Conservation (phyloP, 208 protist species). For the Crithidia mellificae region DNA sequence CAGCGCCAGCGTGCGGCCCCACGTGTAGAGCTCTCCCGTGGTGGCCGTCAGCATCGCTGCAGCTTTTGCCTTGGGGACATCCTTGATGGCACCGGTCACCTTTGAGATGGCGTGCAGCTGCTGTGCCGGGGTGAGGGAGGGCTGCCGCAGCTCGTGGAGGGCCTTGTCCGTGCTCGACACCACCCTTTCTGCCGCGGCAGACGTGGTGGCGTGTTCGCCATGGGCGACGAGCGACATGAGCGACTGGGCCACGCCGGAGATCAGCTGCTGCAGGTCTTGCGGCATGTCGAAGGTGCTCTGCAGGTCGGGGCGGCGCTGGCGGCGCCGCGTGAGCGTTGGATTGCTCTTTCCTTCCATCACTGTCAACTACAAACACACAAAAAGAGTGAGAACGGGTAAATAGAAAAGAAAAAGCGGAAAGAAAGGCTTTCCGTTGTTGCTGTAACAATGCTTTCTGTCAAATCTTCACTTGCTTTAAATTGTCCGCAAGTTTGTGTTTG, state of each 20-base stretch:
- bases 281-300: slow-evolving; percentile 40
- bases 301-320: slow-evolving; percentile 50
- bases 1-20: slow-evolving; percentile 31
- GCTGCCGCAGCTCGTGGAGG: slow-evolving; percentile 43
- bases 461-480: no score
- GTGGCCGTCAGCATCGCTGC: slow-evolving; percentile 4
- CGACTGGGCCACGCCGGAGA: slow-evolving; percentile 17
- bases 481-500: no score
- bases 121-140: slow-evolving; percentile 61
- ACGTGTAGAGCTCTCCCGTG: slow-evolving; percentile 16
- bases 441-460: no score
- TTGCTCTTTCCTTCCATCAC: slow-evolving; percentile 15
- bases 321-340: slow-evolving; percentile 34
- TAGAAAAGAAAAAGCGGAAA: neutral
- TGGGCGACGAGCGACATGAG: neutral
- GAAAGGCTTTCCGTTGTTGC: no score
- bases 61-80: slow-evolving; percentile 28
- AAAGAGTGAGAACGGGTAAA: no score
- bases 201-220: neutral
- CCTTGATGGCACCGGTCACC: slow-evolving; percentile 57
- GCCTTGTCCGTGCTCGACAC: slow-evolving; percentile 37
- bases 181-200: slow-evolving; percentile 23
- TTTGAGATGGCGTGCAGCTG: slow-evolving; percentile 70
- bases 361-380: neutral
- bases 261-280: slow-evolving; percentile 23